phyloP scores from a whole-genome alignment of 352 stramenopile species.

The Globisporangium spiculum region DNA sequence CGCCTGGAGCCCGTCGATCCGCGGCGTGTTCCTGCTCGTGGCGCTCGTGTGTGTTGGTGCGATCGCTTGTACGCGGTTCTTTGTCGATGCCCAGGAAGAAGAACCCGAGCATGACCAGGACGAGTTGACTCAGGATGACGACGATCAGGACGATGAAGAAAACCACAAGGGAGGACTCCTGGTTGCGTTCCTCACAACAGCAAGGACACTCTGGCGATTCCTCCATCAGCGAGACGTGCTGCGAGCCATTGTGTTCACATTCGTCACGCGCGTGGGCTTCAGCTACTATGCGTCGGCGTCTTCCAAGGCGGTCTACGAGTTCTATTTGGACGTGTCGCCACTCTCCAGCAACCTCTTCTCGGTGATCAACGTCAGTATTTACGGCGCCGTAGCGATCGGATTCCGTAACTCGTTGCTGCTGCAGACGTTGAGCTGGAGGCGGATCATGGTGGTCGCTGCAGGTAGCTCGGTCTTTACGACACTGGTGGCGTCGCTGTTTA shows the following conservation, averaged over 20 bases:
- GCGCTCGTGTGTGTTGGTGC: slow-evolving; percentile 23
- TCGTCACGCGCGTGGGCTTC: slow-evolving; percentile 48
- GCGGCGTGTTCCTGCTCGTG: slow-evolving; percentile 41
- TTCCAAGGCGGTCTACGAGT: slow-evolving; percentile 55
- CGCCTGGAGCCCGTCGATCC: slow-evolving; percentile 40
- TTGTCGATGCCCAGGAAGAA: slow-evolving; percentile 30
- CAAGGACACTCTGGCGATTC: slow-evolving; percentile 29
- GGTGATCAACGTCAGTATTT: slow-evolving; percentile 43
- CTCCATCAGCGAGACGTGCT: slow-evolving; percentile 38
- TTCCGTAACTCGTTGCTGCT: slow-evolving; percentile 19
- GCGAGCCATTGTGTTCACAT: slow-evolving; percentile 38
- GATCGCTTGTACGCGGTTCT: slow-evolving; percentile 32
- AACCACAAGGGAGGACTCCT: background rate
- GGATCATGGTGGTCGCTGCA: slow-evolving; percentile 32
- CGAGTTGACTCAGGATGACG: background rate
- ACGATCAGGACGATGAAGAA: background rate
- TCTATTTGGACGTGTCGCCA: slow-evolving; percentile 38
- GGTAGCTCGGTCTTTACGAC: slow-evolving; percentile 33
- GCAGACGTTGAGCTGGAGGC: slow-evolving; percentile 33
- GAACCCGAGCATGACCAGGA: background rate
- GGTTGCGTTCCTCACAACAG: slow-evolving; percentile 12
- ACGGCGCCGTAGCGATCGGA: slow-evolving; percentile 29
- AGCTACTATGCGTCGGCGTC: slow-evolving; percentile 53
- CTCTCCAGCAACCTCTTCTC: slow-evolving; percentile 48
- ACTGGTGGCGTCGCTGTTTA: slow-evolving; percentile 45